Conservation (phyloP, 2,329 filamentous ascomycete genomes). For the Nigrospora osmanthi region DNA sequence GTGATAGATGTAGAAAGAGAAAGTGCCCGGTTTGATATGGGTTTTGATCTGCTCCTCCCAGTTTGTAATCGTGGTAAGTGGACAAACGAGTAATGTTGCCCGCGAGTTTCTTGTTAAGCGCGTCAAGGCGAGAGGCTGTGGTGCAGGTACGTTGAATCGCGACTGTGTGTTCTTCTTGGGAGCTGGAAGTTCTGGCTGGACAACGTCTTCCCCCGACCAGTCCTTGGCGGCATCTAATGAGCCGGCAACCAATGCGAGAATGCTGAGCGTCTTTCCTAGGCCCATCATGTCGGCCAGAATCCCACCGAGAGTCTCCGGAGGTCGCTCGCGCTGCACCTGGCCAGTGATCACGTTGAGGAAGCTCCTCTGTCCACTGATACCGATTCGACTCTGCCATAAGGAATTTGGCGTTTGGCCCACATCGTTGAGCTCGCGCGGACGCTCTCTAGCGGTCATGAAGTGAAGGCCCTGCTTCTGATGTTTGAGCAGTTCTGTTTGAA, state of each 20-base stretch:
- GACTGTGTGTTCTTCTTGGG: slow-evolving; percentile 27
- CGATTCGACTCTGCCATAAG: slow-evolving; percentile 63
- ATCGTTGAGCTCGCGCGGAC: slow-evolving; percentile 48
- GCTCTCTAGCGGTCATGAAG: slow-evolving; percentile 78
- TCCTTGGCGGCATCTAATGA: slow-evolving; percentile 53
- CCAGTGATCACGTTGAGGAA: slow-evolving; percentile 86
- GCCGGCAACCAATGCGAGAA: slow-evolving; percentile 67
- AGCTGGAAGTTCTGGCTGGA: slow-evolving; percentile 36
- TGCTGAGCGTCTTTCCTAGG: slow-evolving; percentile 78
- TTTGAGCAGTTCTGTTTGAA: slow-evolving; percentile 63
- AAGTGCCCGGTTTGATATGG: slow-evolving; percentile 57
- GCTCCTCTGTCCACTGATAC: slow-evolving; percentile 41
- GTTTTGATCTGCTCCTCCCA: slow-evolving; percentile 90
- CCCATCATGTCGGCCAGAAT: slow-evolving; percentile 85
- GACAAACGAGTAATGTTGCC: slow-evolving; percentile 79
- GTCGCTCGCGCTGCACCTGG: slow-evolving; percentile 49
- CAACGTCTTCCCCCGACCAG: slow-evolving; percentile 51
- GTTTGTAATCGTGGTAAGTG: slow-evolving; percentile 84
- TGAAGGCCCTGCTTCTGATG: slow-evolving; percentile 88
- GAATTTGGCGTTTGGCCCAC: slow-evolving; percentile 57
- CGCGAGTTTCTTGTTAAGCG: slow-evolving; percentile 59
- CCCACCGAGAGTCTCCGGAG: slow-evolving; percentile 62
- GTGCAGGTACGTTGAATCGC: slow-evolving; percentile 29
- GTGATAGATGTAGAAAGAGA: slow-evolving; percentile 81
- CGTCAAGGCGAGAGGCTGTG: slow-evolving; percentile 39